These are phyloP conservation scores for Orbilia brochopaga DNA, from an alignment of 2,329 filamentous ascomycete species.

Conservation along the genomic window DNA sequence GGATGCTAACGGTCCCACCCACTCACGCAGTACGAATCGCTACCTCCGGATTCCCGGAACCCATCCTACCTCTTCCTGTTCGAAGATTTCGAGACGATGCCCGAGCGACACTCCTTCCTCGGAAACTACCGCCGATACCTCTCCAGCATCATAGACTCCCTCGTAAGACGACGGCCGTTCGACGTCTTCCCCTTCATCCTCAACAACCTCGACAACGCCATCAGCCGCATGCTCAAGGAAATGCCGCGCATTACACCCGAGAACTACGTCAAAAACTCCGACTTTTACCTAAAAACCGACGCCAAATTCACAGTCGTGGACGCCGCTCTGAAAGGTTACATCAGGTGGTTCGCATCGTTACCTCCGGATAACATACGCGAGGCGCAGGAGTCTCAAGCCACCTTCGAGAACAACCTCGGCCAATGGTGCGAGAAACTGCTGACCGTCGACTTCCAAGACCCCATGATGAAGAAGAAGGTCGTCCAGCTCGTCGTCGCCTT, in stretches of 20 bases:
- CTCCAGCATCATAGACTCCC: constrained; percentile 81
- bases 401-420: constrained; percentile 70
- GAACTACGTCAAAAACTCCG: constrained; percentile 72
- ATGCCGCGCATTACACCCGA: constrained; percentile 69
- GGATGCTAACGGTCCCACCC: neutral
- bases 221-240: constrained; percentile 77
- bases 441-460: constrained; percentile 77
- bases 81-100: constrained; percentile 93
- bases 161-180: constrained; percentile 79
- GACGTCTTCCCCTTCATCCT: constrained; percentile 89
- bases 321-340: constrained; percentile 84
- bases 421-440: constrained; percentile 76
- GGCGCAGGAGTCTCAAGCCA: constrained; percentile 62
- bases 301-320: constrained; percentile 89
- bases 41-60: constrained; percentile 82
- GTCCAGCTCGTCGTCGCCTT: constrained; percentile 84
- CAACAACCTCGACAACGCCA: constrained; percentile 73
- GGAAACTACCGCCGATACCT: constrained; percentile 95
- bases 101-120: constrained; percentile 91
- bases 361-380: constrained; percentile 32
- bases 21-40: constrained; percentile 72
- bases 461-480: constrained; percentile 79
- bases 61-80: constrained; percentile 80
- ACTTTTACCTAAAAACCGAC: constrained; percentile 79
- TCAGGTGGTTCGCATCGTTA: constrained; percentile 70